A percentile compares a stretch with the other conserved stretches of the same genome.
Evolutionary conservation across 768 basidiomycete genomes (phyloP).

Genomic region (Mrakia frigida): DNA sequence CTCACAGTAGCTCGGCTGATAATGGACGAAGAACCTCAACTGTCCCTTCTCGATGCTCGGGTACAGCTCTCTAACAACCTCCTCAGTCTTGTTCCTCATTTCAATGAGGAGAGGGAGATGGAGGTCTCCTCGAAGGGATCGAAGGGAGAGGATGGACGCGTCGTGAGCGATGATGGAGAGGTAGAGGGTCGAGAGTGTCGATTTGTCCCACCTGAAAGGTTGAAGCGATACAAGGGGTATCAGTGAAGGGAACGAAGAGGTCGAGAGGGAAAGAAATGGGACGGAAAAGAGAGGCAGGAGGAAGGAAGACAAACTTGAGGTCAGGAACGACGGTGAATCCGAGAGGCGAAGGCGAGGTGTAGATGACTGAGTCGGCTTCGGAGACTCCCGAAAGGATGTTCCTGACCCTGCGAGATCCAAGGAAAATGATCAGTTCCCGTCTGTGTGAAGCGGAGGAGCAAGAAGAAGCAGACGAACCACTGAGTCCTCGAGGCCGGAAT

Average conservation of each 20-base stretch:
- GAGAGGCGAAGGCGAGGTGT: slow-evolving; percentile 11
- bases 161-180: slow-evolving; percentile 71
- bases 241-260: too few relatives aligned
- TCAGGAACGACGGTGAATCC: slow-evolving; percentile 83
- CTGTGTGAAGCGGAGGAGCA: not conserved
- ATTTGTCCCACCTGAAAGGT: slow-evolving; percentile 74
- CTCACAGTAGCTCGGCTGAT: slow-evolving; percentile 93
- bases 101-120: slow-evolving; percentile 65
- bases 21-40: slow-evolving; percentile 80
- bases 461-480: slow-evolving; percentile 54
- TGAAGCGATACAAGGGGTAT: not conserved
- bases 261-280: too few relatives aligned
- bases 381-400: slow-evolving; percentile 59
- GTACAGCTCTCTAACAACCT: slow-evolving; percentile 60
- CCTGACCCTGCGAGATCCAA: slow-evolving; percentile 74
- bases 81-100: slow-evolving; percentile 57
- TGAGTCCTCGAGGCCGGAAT: slow-evolving; percentile 71
- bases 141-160: slow-evolving; percentile 59
- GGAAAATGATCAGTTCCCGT: slow-evolving; percentile 66
- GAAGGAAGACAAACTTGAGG: slow-evolving; percentile 46
- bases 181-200: slow-evolving; percentile 72
- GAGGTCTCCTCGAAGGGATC: slow-evolving; percentile 58
- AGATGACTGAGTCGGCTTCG: slow-evolving; percentile 24
- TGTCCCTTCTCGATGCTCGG: slow-evolving; percentile 55
- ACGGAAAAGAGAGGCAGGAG: too few relatives aligned